Base-by-base conservation (phyloP, 2,329 filamentous ascomycete genomes). In the Colletotrichum sp. region DNA sequence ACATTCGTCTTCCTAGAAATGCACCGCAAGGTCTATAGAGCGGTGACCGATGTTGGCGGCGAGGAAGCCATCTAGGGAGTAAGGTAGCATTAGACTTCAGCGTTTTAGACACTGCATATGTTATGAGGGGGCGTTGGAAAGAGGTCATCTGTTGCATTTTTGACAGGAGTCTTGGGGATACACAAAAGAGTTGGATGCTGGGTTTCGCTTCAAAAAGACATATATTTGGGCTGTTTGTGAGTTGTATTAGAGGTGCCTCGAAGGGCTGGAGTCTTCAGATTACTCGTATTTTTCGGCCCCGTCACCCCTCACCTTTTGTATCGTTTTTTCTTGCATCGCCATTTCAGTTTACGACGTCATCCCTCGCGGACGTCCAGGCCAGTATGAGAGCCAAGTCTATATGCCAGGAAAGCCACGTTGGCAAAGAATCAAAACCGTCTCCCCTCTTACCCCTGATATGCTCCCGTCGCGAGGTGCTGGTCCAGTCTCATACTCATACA, bases 1-100 rank as follows among this genome's bases (percentile, higher is more conserved):
- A 98, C 95, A 44, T 96, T 98, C 84, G 83, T 98, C 81, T 96
- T 97, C 84, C 84, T 98, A 81, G 95, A 98, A 84, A 93, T 95
- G 83, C 95, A 98, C 85, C 95, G 96, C 87, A 95, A 93, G 84
- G 84, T 93, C 30, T 98, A 95, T 85, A 89, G 90, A 83, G 88
- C 88, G 77, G 77, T 92, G 68, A 86, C 88, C 77, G 88, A 85
- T 24, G 77, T 88, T 55, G 85, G 86, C 48, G 79, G 85, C 62
- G 80, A 81, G 55, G 78, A 63, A 28, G 68, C 57, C 55, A 67
- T 71, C 13, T 66, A 71, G 74, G 65, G 44, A 28, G 16, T 48
- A 63, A 62, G 18, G 32, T 24, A 62, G 36, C 36, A 30, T 52
- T 69, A 69, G 62, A 76, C 16, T 60, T 28, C 18, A 59, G 34